Percentiles rank a stretch among this genome's conserved stretches.
phyloP scores from a whole-genome alignment of 306 rosid species.

The Morella rubra region DNA sequence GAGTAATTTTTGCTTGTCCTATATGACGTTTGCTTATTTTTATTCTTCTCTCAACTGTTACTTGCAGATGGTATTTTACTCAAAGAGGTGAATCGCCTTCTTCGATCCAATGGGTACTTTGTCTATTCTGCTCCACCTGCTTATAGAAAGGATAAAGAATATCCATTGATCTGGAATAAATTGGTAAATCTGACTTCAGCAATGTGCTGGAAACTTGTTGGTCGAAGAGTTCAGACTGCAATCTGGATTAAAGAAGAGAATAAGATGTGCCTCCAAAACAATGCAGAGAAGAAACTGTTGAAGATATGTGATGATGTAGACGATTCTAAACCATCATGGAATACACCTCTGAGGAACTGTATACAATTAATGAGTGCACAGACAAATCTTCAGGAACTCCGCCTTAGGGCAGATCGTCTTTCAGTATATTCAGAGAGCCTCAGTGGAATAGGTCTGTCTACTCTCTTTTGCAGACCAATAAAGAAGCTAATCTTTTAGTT shows the following conservation, averaged over 20 bases:
- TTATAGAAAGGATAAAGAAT: conserved; percentile 68
- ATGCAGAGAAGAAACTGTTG: conserved; percentile 53
- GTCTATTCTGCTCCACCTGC: conserved; percentile 95
- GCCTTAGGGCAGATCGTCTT: conserved; percentile 61
- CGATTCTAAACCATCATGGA: conserved; percentile 72
- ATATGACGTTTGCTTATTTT: conserved; percentile 5
- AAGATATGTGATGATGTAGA: conserved; percentile 65
- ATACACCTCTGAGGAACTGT: conserved; percentile 66
- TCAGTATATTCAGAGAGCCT: conserved; percentile 65
- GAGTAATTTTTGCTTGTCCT: conserved; percentile 7
- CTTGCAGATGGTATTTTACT: conserved; percentile 83
- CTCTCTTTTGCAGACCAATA: conserved; percentile 18
- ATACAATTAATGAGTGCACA: conserved; percentile 43
- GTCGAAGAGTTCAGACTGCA: conserved; percentile 85
- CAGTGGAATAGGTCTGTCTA: conserved; percentile 60
- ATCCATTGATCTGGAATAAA: conserved; percentile 78
- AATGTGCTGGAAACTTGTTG: conserved; percentile 95
- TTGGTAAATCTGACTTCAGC: conserved; percentile 76
- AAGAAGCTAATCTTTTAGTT: conserved; percentile 23
- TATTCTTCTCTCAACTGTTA: conserved; percentile 3
- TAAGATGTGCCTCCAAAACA: conserved; percentile 52
- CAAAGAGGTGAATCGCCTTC: conserved; percentile 76
- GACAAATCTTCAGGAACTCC: conserved; percentile 49
- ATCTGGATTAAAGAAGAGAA: conserved; percentile 82
- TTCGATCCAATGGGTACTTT: conserved; percentile 79